Evolutionary conservation across 2,329 filamentous ascomycete genomes (phyloP).

Genomic region (Penicillium verrucosum): DNA sequence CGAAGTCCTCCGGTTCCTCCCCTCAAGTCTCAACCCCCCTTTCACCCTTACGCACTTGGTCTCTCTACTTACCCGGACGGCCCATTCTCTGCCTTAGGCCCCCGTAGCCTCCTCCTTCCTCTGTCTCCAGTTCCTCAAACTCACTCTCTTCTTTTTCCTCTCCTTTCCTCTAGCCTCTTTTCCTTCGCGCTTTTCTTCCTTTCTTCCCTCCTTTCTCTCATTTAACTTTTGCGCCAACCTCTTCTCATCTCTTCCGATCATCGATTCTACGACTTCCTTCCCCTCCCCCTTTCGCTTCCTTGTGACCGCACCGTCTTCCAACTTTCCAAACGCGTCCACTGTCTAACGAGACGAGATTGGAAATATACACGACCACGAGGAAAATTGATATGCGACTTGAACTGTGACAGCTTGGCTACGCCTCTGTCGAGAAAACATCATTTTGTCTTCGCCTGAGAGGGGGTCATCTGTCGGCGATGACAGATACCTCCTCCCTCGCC

Average conservation of each 20-base stretch:
- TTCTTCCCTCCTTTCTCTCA: constrained; percentile 13
- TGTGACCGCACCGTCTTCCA: background rate
- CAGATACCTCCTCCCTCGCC: constrained; percentile 51
- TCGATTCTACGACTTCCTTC: constrained; percentile 6
- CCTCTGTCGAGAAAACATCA: constrained; percentile 17
- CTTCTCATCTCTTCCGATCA: constrained; percentile 1
- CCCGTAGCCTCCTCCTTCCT: constrained; percentile 24
- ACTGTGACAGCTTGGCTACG: constrained; percentile 18
- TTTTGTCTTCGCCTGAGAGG: constrained; percentile 38
- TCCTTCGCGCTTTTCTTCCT: constrained; percentile 17
- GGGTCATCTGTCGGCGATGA: constrained; percentile 53
- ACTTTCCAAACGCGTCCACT: constrained; percentile 16
- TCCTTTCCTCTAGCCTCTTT: constrained; percentile 21
- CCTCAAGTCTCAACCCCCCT: constrained; percentile 7
- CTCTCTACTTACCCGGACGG: constrained; percentile 14
- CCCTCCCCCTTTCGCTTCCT: constrained; percentile 16
- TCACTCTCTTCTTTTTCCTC: constrained; percentile 24
- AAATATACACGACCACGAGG: constrained; percentile 2
- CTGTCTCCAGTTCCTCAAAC: constrained; percentile 18
- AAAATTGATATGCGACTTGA: constrained; percentile 23
- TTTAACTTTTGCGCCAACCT: constrained; percentile 8
- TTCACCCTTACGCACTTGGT: constrained; percentile 13
- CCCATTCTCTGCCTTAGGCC: constrained; percentile 27
- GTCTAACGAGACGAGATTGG: constrained; percentile 9
- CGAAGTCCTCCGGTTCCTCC: background rate